Evolutionary conservation across 2,329 filamentous ascomycete genomes (phyloP).

Genomic region (Diaporthe amygdali): DNA sequence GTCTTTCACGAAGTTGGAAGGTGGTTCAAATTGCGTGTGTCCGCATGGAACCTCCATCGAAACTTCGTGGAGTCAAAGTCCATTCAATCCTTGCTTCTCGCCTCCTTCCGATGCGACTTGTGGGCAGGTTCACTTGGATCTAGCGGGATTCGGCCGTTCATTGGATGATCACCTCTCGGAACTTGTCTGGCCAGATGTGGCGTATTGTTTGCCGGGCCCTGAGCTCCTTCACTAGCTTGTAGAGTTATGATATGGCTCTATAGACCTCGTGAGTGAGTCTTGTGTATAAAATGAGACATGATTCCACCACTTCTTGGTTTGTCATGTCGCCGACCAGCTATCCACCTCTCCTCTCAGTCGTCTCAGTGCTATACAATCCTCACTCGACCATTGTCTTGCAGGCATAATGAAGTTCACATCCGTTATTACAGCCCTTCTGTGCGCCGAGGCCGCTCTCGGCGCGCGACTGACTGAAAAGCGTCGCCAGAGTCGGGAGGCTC

Average conservation of each 20-base stretch:
- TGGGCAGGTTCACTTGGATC: background rate
- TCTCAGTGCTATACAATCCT: background rate
- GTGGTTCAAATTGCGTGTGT: background rate
- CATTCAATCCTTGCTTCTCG: background rate
- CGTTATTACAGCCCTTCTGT: constrained; percentile 40
- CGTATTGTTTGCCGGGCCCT: background rate
- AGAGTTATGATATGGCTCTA: background rate
- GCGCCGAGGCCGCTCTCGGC: constrained; percentile 46
- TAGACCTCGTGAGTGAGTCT: background rate
- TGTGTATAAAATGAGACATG: background rate
- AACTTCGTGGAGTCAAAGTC: background rate
- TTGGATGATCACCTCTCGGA: background rate
- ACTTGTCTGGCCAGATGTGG: background rate
- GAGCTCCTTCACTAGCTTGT: background rate
- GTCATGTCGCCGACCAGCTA: background rate
- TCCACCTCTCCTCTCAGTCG: background rate
- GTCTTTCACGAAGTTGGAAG: constrained; percentile 19
- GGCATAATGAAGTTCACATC: constrained; percentile 53
- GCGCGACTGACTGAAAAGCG: constrained; percentile 48
- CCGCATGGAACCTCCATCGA: background rate
- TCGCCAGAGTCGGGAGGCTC: constrained; percentile 36
- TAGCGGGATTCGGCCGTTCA: background rate
- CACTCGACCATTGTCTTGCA: background rate
- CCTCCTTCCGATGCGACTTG: background rate
- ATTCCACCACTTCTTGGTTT: background rate